Percentiles rank a stretch among this genome's conserved stretches.
Evolutionary conservation across 176 grass and related monocot genomes (phyloP).

Genomic region (Oryza meyeriana): DNA sequence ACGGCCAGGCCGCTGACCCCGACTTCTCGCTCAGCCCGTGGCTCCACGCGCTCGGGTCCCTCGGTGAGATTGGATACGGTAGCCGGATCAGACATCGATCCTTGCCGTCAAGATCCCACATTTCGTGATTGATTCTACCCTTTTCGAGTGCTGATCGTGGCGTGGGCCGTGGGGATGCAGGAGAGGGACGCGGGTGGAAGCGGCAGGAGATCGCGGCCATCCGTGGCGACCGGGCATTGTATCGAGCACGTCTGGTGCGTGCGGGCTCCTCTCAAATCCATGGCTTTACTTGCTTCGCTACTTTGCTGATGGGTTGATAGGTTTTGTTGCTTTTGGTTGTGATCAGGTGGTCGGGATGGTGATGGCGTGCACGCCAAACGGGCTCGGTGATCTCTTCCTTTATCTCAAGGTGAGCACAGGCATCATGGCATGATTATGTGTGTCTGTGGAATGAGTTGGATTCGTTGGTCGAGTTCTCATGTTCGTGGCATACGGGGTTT

Average conservation of each 20-base stretch:
- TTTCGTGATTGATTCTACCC: background rate
- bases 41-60: slow-evolving; percentile 55
- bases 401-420: slow-evolving; percentile 56
- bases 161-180: background rate
- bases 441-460: background rate
- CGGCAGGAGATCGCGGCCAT: slow-evolving; percentile 28
- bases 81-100: background rate
- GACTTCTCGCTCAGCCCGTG: slow-evolving; percentile 69
- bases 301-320: background rate
- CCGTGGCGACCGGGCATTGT: slow-evolving; percentile 7
- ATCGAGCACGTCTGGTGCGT: slow-evolving; percentile 54
- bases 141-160: background rate
- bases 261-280: background rate
- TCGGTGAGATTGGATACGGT: slow-evolving; percentile 39
- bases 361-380: slow-evolving; percentile 59
- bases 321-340: slow-evolving; percentile 8
- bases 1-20: slow-evolving; percentile 24
- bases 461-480: background rate
- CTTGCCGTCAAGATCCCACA: background rate
- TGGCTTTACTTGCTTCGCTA: background rate
- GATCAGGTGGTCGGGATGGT: slow-evolving; percentile 62
- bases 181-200: slow-evolving; percentile 1
- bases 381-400: slow-evolving; percentile 59
- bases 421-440: background rate
- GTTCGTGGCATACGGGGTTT: background rate